Percentiles rank a stretch among this genome's conserved stretches.
Conservation (phyloP, 495 filamentous ascomycete genomes). For the Penicillium ucsense region DNA sequence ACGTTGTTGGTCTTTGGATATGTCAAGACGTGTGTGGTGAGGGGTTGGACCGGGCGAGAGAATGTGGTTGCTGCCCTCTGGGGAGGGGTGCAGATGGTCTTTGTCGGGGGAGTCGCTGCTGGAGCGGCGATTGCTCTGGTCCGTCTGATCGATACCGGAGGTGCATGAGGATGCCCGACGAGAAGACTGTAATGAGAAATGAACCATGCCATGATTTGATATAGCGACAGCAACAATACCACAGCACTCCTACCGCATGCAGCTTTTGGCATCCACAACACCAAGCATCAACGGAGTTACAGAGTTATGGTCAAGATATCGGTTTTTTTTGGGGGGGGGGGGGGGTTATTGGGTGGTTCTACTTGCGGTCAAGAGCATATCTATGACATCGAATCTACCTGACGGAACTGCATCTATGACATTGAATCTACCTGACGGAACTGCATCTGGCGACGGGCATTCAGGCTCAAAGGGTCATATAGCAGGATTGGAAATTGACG, state of each 20-base stretch:
- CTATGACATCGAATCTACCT: too few species aligned
- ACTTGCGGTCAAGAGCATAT: too few species aligned
- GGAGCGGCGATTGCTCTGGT: conserved; percentile 56
- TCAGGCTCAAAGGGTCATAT: too few species aligned
- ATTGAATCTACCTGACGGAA: too few species aligned
- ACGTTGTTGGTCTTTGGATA: conserved; percentile 65
- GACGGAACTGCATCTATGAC: too few species aligned
- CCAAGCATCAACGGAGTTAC: conserved; percentile 7
- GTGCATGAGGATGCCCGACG: neutral
- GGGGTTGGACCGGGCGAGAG: conserved; percentile 25
- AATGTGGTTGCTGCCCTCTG: conserved; percentile 34
- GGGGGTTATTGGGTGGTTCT: too few species aligned
- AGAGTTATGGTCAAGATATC: neutral
- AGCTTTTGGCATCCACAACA: neutral
- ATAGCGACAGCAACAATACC: too few species aligned
- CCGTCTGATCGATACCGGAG: conserved; percentile 28
- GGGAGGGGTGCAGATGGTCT: conserved; percentile 53
- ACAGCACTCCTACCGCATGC: too few species aligned
- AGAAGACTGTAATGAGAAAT: neutral
- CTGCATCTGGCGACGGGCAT: too few species aligned
- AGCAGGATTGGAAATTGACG: too few species aligned
- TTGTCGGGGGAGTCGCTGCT: conserved; percentile 57
- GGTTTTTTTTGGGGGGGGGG: too few species aligned
- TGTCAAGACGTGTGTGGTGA: conserved; percentile 50
- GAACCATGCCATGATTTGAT: neutral